These are phyloP conservation scores for Raddia guianensis DNA, from an alignment of 176 grass and related monocot genomes.

Conservation along the genomic window DNA sequence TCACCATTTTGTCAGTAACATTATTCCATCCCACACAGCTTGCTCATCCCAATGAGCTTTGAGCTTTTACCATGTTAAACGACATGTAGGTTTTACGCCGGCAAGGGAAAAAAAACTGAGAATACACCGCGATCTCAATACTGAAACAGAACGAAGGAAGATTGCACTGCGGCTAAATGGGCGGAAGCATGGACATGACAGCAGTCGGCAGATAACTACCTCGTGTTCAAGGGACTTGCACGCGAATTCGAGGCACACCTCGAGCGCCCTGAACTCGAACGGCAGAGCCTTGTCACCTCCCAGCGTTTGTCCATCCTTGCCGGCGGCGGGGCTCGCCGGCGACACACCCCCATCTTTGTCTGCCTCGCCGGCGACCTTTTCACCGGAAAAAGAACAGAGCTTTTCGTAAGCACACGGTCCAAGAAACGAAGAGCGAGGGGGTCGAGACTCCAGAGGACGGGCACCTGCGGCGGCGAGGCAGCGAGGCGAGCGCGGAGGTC, in stretches of 20 bases:
- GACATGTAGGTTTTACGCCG: not conserved
- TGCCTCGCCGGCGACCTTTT: not conserved
- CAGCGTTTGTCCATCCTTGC: not conserved
- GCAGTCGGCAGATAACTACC: conserved; percentile 22
- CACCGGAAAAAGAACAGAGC: not conserved
- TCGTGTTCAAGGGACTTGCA: conserved; percentile 64
- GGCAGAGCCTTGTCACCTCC: conserved; percentile 46
- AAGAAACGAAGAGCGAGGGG: not conserved
- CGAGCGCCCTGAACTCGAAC: conserved; percentile 74
- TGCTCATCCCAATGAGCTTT: too few relatives aligned
- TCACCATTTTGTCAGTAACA: too few relatives aligned
- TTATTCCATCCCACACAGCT: not conserved
- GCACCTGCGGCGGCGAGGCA: not conserved
- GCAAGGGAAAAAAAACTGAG: not conserved
- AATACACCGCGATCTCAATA: not conserved
- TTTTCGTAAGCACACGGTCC: not conserved
- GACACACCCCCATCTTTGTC: not conserved
- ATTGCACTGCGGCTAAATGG: not conserved
- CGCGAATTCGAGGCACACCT: conserved; percentile 66
- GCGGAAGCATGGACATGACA: not conserved
- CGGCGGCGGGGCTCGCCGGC: not conserved
- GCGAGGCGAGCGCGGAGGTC: conserved; percentile 48
- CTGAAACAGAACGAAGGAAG: not conserved
- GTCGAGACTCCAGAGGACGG: too few relatives aligned
- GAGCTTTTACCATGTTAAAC: not conserved